Conservation (phyloP, 2,329 filamentous ascomycete genomes). For the Aspergillus sp. region DNA sequence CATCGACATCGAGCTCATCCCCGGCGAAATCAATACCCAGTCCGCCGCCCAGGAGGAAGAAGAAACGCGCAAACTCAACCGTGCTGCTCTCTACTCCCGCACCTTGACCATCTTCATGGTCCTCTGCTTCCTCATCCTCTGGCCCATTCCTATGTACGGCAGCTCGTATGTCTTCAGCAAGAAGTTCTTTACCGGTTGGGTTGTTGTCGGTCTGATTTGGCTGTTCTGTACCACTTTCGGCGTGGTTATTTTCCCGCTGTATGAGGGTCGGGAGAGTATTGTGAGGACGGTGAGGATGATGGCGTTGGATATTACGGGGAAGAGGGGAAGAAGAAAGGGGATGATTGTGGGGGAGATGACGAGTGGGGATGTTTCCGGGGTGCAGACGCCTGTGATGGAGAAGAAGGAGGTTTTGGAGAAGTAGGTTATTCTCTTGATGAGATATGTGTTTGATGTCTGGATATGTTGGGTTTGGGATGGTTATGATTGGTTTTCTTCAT, state of each 20-base stretch:
- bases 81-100: constrained; percentile 57
- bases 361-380: constrained; percentile 1
- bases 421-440: not conserved
- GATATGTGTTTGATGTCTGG: constrained; percentile 8
- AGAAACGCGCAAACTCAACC: constrained; percentile 55
- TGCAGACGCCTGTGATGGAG: constrained; percentile 15
- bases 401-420: constrained; percentile 7
- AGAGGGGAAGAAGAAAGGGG: constrained; percentile 38
- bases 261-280: constrained; percentile 72
- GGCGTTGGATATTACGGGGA: constrained; percentile 58
- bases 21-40: constrained; percentile 49
- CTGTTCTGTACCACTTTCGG: constrained; percentile 71
- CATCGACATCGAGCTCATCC: constrained; percentile 66
- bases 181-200: constrained; percentile 81
- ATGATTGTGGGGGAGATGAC: not conserved
- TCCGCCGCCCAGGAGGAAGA: constrained; percentile 42
- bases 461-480: not conserved
- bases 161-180: constrained; percentile 78
- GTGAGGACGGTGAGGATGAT: constrained; percentile 63
- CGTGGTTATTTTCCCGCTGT: constrained; percentile 80
- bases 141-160: constrained; percentile 93
- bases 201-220: constrained; percentile 76
- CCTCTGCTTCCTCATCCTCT: constrained; percentile 73
- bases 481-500: constrained; percentile 3
- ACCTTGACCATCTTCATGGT: constrained; percentile 65